Conservation (phyloP, 73 alveolate species). For the Tetrahymena malaccensis region DNA sequence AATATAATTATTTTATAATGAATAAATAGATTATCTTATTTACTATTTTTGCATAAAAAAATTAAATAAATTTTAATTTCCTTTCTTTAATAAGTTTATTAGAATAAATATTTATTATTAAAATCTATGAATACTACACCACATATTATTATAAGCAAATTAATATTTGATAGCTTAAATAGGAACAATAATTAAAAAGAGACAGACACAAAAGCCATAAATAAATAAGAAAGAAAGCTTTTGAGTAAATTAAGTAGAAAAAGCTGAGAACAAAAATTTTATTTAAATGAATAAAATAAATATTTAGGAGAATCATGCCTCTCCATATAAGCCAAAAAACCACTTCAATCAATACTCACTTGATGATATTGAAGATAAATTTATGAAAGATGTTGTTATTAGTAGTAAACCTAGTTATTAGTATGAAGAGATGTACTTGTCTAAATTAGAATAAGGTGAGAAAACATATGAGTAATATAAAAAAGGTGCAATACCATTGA, state of each 20-base stretch:
- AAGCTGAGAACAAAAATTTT: no score
- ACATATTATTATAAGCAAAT: no score
- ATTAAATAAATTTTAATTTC: no score
- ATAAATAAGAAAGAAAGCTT: no score
- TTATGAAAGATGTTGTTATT: not conserved
- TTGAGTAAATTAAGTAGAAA: no score
- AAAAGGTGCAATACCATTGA: not conserved
- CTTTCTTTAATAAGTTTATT: no score
- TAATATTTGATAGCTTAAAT: not conserved
- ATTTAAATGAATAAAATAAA: not conserved
- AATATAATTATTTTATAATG: no score
- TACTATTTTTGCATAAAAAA: no score
- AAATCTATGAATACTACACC: not conserved
- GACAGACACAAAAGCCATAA: no score
- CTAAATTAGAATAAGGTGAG: not conserved
- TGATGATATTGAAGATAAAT: not conserved
- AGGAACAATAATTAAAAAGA: not conserved
- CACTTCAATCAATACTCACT: not conserved
- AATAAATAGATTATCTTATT: no score
- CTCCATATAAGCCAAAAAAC: not conserved
- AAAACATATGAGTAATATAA: not conserved
- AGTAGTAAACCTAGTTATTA: not conserved
- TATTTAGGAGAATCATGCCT: not conserved
- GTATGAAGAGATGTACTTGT: not conserved
- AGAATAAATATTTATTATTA: no score